Evolutionary conservation across 805 yeast species (phyloP).

Genomic region (Candida namnaoensis): DNA sequence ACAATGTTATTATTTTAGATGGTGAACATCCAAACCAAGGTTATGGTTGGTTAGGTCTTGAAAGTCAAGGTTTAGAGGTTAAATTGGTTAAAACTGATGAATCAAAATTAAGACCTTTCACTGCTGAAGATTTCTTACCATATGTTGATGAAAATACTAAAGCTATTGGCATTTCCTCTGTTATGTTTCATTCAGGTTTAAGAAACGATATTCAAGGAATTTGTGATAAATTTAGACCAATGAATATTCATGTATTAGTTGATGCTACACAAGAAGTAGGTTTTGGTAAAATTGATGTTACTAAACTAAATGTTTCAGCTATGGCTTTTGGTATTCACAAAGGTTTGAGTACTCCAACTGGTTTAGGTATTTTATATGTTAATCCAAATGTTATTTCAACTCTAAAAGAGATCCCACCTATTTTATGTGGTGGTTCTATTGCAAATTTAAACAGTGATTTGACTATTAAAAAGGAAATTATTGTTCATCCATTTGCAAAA

Average conservation of each 20-base stretch:
- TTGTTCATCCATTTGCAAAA: background rate
- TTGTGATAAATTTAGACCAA: background rate
- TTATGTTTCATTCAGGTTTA: slow-evolving; percentile 1
- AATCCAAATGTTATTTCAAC: background rate
- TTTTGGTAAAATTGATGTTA: background rate
- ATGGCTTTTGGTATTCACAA: background rate
- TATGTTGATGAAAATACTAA: slow-evolving; percentile 1
- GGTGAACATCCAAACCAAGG: slow-evolving; percentile 8
- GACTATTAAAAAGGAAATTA: background rate
- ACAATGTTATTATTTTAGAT: slow-evolving; percentile 5
- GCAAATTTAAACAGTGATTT: background rate
- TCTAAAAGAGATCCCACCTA: background rate
- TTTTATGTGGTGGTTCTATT: background rate
- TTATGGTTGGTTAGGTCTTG: slow-evolving; percentile 5
- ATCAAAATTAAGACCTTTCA: background rate
- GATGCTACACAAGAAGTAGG: background rate
- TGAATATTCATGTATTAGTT: background rate
- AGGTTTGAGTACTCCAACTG: background rate
- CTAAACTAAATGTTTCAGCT: background rate
- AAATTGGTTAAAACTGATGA: background rate
- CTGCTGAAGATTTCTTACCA: background rate
- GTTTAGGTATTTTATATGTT: background rate
- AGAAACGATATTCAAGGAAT: background rate
- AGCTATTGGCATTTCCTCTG: slow-evolving; percentile 1
- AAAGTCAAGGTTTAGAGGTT: background rate